Percentiles rank a stretch among this genome's conserved stretches.
Evolutionary conservation across 2,329 filamentous ascomycete species (phyloP).

Genomic region (Xylariales sp.): DNA sequence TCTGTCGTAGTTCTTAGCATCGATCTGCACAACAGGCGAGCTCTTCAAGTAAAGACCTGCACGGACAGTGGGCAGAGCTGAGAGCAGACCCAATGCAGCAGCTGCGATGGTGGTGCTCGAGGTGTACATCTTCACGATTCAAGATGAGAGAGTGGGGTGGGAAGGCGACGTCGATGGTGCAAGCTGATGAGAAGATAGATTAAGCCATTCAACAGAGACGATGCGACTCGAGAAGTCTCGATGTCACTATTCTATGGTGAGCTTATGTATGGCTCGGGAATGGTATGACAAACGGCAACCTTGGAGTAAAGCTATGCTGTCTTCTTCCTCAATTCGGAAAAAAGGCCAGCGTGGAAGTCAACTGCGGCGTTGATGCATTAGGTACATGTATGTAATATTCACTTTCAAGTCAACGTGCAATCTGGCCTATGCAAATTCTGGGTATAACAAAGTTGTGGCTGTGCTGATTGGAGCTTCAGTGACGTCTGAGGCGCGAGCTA

Average conservation of each 20-base stretch:
- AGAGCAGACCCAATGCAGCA: constrained; percentile 58
- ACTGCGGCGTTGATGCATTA: too few species aligned
- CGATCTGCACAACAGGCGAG: constrained; percentile 81
- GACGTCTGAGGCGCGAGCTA: constrained; percentile 24
- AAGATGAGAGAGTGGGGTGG: constrained; percentile 13
- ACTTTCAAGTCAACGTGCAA: not conserved
- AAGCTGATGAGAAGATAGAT: constrained; percentile 10
- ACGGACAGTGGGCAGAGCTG: constrained; percentile 59
- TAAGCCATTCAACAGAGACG: constrained; percentile 7
- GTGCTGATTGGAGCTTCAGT: not conserved
- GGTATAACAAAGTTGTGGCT: not conserved
- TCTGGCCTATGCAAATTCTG: constrained; percentile 5
- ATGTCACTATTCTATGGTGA: too few species aligned
- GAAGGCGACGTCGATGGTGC: not conserved
- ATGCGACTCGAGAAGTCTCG: too few species aligned
- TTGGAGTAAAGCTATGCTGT: constrained; percentile 15
- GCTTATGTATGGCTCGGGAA: too few species aligned
- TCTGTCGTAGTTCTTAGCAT: constrained; percentile 71
- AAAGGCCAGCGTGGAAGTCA: constrained; percentile 44
- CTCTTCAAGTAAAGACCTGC: constrained; percentile 79
- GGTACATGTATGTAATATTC: not conserved
- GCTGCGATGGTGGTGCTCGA: constrained; percentile 46
- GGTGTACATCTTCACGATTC: constrained; percentile 43
- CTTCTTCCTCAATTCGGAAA: constrained; percentile 24
- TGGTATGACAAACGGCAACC: too few species aligned